Evolutionary conservation across 2,329 filamentous ascomycete species (phyloP).

Genomic region (Verticillium zaregamsianum): DNA sequence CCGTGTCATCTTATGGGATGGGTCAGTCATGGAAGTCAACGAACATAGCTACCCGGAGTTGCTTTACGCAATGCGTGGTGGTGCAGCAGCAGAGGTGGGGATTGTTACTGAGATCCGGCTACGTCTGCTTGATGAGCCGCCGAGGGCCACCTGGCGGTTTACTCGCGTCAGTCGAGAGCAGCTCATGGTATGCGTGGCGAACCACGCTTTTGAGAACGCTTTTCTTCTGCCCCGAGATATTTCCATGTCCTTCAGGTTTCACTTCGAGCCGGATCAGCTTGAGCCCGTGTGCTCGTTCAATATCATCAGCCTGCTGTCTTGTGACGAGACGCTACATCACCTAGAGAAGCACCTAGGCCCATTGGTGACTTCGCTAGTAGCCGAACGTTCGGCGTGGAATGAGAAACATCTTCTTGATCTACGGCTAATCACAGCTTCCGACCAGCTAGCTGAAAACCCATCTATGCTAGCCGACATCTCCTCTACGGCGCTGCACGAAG

Average conservation of each 20-base stretch:
- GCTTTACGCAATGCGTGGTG: conserved; percentile 4
- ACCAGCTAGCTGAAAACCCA: not conserved
- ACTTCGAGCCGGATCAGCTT: not conserved
- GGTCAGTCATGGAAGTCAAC: conserved; percentile 2
- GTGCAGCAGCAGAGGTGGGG: not conserved
- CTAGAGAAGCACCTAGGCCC: not conserved
- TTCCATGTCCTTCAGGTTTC: conserved; percentile 2
- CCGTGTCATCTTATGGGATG: conserved; percentile 4
- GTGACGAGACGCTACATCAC: not conserved
- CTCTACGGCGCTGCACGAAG: not conserved
- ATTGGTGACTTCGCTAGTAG: not conserved
- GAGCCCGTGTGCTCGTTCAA: conserved; percentile 5
- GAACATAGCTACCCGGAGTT: not conserved
- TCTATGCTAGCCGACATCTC: not conserved
- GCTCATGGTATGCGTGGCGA: not conserved
- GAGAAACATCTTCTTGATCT: conserved; percentile 3
- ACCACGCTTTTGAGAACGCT: conserved; percentile 2
- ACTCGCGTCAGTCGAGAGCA: not conserved
- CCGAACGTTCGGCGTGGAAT: not conserved
- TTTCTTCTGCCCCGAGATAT: not conserved
- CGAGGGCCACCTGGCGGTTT: conserved; percentile 2
- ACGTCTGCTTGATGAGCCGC: not conserved
- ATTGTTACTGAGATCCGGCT: conserved; percentile 3
- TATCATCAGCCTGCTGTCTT: conserved; percentile 2
- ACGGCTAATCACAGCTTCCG: not conserved